Evolutionary conservation across 306 rosid species (phyloP), one percentile per base, ranked within the genome.

Genomic region (Prunus mume): DNA sequence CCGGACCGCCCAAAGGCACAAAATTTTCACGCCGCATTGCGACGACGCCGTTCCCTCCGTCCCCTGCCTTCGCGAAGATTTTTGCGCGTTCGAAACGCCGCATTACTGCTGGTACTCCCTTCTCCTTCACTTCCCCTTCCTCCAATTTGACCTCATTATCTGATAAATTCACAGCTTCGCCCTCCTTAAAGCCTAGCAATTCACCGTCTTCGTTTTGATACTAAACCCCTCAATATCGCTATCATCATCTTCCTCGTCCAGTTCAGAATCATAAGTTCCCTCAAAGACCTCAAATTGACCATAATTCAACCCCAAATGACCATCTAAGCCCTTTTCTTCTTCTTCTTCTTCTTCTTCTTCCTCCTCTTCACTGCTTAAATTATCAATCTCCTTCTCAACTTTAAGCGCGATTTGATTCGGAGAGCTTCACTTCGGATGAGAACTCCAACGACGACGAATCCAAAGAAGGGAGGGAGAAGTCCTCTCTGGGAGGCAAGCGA

Each of bases 101-200:
- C 98, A 94, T 94, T 75, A 94, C 95, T 25, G 97, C 97, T 14
- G 97, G 96, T 43, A 91, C 76, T 13, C 97, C 96, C 71, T 92
- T 94, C 85, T 94, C 98, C 85, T 92, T 94, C 65, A 79, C 84
- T 10, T 32, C 84, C 30, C 30, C 86, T 18, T 58, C 85, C 55
- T 73, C 77, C 25, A 45, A 68, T 11, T 74, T 74, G 17, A 30
- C 81, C 41, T 80, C 88, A 2, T 11, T 58, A 1, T 71, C 78
- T 6, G 51, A 52, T 32, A 74, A 15, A 22, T 41, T 52, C 58
- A 73, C 51, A 13, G 51, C 25, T 63, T 71, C 85, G 5, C 69
- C 84, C 34, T 66, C 58, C 30, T 66, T 34, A 34, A 32, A 74
- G 24, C 60, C 77, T 50, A 15, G 71, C 5, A 46, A 28, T 51